phyloP scores from a whole-genome alignment of 805 yeast species.

The Metschnikowia rubicola region DNA sequence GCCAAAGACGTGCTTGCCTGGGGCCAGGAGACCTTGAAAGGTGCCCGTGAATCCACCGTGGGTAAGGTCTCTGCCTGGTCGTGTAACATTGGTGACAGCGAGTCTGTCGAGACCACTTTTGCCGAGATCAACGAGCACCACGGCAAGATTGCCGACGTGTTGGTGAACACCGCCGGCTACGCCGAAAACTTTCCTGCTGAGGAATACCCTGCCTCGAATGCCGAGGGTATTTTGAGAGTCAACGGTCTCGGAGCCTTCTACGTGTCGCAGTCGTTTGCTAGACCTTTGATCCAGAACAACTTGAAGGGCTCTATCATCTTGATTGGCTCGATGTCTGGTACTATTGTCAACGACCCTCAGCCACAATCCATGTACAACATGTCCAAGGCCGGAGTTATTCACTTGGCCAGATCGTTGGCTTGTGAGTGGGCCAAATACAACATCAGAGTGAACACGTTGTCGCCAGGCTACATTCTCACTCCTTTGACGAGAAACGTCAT shows the following conservation, averaged over 20 bases:
- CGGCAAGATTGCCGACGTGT: conserved; percentile 57
- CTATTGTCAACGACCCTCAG: conserved; percentile 74
- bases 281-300: conserved; percentile 56
- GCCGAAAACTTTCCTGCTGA: conserved; percentile 78
- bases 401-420: conserved; percentile 70
- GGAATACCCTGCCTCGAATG: conserved; percentile 68
- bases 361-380: conserved; percentile 79
- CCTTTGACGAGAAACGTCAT: conserved; percentile 74
- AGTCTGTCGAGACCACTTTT: conserved; percentile 54
- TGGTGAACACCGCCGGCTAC: conserved; percentile 81
- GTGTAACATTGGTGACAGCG: conserved; percentile 69
- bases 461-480: conserved; percentile 79
- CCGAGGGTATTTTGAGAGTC: conserved; percentile 65
- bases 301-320: conserved; percentile 59
- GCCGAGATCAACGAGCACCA: conserved; percentile 53
- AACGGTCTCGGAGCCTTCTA: conserved; percentile 73
- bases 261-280: conserved; percentile 71
- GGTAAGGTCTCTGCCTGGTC: conserved; percentile 58
- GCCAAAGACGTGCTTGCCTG: conserved; percentile 46
- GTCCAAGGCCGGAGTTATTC: conserved; percentile 85
- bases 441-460: conserved; percentile 72
- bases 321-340: conserved; percentile 78
- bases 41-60: conserved; percentile 29
- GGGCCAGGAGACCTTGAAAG: conserved; percentile 45
- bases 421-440: conserved; percentile 79